These are phyloP conservation scores for Amaranthus hypochondriacus DNA, from an alignment of 148 eudicot genomes.

Conservation along the genomic window DNA sequence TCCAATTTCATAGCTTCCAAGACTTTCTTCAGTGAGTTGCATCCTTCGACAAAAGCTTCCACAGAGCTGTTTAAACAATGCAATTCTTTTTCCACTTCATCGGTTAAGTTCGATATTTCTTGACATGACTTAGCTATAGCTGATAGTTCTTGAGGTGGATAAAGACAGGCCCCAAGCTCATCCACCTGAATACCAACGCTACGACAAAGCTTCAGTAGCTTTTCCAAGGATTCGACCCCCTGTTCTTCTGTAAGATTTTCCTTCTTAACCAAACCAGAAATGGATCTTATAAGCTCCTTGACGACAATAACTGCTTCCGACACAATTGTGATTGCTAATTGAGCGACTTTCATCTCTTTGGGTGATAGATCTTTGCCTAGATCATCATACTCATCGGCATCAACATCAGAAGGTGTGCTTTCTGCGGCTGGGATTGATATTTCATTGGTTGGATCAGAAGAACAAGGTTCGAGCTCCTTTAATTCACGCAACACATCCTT, in stretches of 20 bases:
- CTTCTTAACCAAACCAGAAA: constrained; percentile 53
- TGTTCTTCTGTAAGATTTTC: constrained; percentile 30
- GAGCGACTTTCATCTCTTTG: constrained; percentile 73
- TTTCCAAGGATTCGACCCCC: constrained; percentile 51
- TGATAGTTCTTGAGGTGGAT: constrained; percentile 80
- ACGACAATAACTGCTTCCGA: constrained; percentile 45
- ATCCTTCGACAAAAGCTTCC: constrained; percentile 44
- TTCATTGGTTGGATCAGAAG: constrained; percentile 35
- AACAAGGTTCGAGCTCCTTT: constrained; percentile 68
- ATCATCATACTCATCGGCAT: constrained; percentile 27
- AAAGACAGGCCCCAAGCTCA: constrained; percentile 90
- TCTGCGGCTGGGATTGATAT: constrained; percentile 27
- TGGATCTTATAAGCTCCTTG: constrained; percentile 72
- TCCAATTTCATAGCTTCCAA: constrained; percentile 39
- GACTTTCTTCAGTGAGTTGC: constrained; percentile 35
- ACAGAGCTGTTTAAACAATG: constrained; percentile 36
- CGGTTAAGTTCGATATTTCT: constrained; percentile 32
- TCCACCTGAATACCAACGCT: constrained; percentile 60
- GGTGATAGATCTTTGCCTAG: constrained; percentile 70
- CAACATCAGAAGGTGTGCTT: constrained; percentile 13
- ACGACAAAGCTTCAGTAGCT: constrained; percentile 56
- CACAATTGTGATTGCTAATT: constrained; percentile 42
- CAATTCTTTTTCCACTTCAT: constrained; percentile 48
- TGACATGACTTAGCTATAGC: constrained; percentile 45
- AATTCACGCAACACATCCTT: constrained; percentile 92